Evolutionary conservation across 345 rosid species (phyloP).

Genomic region (Lenwebbia sp.): DNA sequence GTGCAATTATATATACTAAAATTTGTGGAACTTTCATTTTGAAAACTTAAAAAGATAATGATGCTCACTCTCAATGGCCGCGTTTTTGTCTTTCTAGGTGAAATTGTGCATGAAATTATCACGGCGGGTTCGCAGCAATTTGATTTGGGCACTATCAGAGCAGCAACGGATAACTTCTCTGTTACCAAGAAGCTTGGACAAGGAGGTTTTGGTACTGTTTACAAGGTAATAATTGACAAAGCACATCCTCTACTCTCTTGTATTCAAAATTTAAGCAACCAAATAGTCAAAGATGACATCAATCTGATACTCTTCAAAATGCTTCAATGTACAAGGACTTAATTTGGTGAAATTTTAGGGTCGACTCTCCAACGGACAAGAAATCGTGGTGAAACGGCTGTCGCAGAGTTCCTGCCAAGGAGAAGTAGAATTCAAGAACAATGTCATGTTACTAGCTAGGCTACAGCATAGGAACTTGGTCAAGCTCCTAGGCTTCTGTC

Average conservation of each 20-base stretch:
- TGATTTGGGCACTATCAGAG: constrained; percentile 3
- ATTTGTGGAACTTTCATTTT: neutral
- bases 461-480: constrained; percentile 36
- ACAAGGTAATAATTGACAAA: constrained; percentile 6
- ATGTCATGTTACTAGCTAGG: constrained; percentile 23
- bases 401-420: constrained; percentile 23
- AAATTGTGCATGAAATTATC: neutral
- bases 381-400: constrained; percentile 26
- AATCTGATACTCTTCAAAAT: neutral
- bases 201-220: constrained; percentile 20
- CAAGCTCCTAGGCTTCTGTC: constrained; percentile 30
- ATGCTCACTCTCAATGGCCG: neutral
- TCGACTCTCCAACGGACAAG: constrained; percentile 7
- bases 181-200: constrained; percentile 10
- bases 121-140: constrained; percentile 9
- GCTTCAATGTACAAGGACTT: neutral
- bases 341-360: constrained; percentile 6
- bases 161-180: constrained; percentile 10
- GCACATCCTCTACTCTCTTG: constrained; percentile 1
- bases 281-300: neutral
- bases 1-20: neutral
- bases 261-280: neutral
- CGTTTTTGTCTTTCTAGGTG: neutral
- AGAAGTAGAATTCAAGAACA: constrained; percentile 24
- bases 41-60: neutral